Evolutionary conservation across 2,329 filamentous ascomycete species (phyloP).

Genomic region (Ramularia endophylla): DNA sequence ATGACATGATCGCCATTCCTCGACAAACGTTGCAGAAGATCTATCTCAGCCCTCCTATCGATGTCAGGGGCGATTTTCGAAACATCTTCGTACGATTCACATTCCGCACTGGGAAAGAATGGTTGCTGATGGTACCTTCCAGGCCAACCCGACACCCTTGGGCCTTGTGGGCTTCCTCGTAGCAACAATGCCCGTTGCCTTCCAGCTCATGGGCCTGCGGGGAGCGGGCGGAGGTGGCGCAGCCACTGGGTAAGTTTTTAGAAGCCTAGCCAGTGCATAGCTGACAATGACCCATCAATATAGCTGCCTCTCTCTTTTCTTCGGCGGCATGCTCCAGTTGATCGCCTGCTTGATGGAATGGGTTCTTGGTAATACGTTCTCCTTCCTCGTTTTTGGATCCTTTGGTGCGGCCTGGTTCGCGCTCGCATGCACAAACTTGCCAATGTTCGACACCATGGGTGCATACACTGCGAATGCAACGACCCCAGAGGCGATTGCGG

Average conservation of each 20-base stretch:
- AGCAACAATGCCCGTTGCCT: constrained; percentile 5
- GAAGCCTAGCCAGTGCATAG: no score
- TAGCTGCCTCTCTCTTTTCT: constrained; percentile 4
- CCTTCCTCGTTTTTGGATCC: constrained; percentile 7
- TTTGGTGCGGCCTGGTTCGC: constrained; percentile 8
- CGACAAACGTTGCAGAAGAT: constrained; percentile 7
- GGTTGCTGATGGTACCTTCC: background rate
- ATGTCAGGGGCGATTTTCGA: constrained; percentile 5
- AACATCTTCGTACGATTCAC: constrained; percentile 1
- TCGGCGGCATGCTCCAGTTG: constrained; percentile 8
- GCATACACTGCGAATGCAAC: background rate
- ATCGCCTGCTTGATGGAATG: constrained; percentile 8
- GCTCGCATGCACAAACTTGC: background rate
- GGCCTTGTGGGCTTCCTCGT: constrained; percentile 9
- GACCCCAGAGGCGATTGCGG: background rate
- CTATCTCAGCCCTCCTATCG: constrained; percentile 8
- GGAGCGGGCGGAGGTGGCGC: constrained; percentile 4
- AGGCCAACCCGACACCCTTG: constrained; percentile 8
- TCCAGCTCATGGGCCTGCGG: constrained; percentile 4
- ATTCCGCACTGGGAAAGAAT: no score
- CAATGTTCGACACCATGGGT: background rate
- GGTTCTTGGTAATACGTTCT: constrained; percentile 8
- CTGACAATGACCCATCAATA: background rate
- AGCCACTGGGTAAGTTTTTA: constrained; percentile 5
- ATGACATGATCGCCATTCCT: constrained; percentile 2